Conservation (phyloP, 2,329 filamentous ascomycete genomes). For the Fusarium bactridioides region DNA sequence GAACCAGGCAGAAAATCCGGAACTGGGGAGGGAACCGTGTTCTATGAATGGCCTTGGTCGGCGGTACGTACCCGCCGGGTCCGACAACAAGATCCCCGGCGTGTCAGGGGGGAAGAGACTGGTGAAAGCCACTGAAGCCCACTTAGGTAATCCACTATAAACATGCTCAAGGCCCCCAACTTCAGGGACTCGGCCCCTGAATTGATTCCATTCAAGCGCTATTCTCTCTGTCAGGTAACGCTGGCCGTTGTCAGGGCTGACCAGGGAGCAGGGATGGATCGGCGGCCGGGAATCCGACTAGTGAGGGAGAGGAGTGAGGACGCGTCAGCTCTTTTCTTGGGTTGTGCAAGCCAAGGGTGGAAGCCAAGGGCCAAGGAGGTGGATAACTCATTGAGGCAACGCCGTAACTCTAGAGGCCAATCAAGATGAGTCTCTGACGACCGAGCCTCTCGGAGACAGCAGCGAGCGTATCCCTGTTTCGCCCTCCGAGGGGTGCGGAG, state of each 20-base stretch:
- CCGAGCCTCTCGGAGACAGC: constrained; percentile 21
- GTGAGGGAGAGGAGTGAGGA: constrained; percentile 39
- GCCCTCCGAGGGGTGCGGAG: constrained; percentile 14
- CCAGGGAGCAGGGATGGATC: constrained; percentile 32
- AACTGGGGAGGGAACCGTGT: constrained; percentile 41
- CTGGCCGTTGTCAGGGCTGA: constrained; percentile 32
- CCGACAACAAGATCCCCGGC: constrained; percentile 24
- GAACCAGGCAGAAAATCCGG: constrained; percentile 38
- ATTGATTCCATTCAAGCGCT: constrained; percentile 9
- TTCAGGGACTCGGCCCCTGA: constrained; percentile 8
- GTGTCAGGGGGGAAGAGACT: constrained; percentile 15
- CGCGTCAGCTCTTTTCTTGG: constrained; percentile 42
- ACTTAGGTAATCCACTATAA: constrained; percentile 34
- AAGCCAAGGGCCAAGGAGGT: constrained; percentile 27
- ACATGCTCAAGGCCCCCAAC: constrained; percentile 29
- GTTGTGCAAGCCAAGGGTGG: constrained; percentile 40
- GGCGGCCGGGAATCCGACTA: constrained; percentile 34
- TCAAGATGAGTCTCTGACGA: constrained; percentile 6
- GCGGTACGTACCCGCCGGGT: constrained; percentile 29
- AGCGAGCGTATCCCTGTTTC: constrained; percentile 11
- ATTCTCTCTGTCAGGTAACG: constrained; percentile 24
- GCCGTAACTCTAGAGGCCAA: constrained; percentile 12
- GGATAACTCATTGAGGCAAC: constrained; percentile 32
- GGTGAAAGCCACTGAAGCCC: constrained; percentile 27
- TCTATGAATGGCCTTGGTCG: constrained; percentile 47